A percentile compares a stretch with the other conserved stretches of the same genome.
Conservation (phyloP, 176 grass and related monocot genomes). For the Pontederia paniculata region DNA sequence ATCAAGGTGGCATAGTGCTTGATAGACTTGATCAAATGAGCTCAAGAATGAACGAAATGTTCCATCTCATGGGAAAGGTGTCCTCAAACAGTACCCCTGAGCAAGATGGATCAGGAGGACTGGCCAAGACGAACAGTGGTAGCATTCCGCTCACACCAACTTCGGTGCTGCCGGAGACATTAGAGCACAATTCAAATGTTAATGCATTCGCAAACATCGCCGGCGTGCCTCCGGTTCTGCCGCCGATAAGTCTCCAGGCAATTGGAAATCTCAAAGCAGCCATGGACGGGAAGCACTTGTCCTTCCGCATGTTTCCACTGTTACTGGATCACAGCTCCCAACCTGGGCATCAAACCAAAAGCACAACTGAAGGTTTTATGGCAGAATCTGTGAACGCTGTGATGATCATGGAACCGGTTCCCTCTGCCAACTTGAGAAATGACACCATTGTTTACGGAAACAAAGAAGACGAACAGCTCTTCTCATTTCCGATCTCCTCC, state of each 20-base stretch:
- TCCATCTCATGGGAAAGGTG: constrained; percentile 19
- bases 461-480: not conserved
- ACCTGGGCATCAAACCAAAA: constrained; percentile 1
- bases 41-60: constrained; percentile 23
- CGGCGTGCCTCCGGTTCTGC: constrained; percentile 23
- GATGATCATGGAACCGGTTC: constrained; percentile 1
- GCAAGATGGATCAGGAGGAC: constrained; percentile 9
- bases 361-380: not conserved
- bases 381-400: not conserved
- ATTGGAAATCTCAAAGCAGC: constrained; percentile 23
- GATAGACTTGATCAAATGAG: constrained; percentile 28
- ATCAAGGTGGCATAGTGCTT: constrained; percentile 16
- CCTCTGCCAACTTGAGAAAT: not conserved
- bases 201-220: constrained; percentile 19
- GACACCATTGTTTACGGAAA: not conserved
- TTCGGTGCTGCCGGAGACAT: not conserved
- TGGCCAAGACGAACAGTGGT: constrained; percentile 2
- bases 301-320: constrained; percentile 11
- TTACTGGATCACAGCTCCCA: constrained; percentile 8
- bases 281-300: not conserved
- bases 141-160: not conserved
- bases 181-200: not conserved
- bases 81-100: not conserved
- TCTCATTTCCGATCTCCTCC: not conserved
- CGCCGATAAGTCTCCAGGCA: constrained; percentile 17